These are phyloP conservation scores for Apophysomyces sp. DNA, from an alignment of 371 early-diverging fungal species.

Conservation along the genomic window DNA sequence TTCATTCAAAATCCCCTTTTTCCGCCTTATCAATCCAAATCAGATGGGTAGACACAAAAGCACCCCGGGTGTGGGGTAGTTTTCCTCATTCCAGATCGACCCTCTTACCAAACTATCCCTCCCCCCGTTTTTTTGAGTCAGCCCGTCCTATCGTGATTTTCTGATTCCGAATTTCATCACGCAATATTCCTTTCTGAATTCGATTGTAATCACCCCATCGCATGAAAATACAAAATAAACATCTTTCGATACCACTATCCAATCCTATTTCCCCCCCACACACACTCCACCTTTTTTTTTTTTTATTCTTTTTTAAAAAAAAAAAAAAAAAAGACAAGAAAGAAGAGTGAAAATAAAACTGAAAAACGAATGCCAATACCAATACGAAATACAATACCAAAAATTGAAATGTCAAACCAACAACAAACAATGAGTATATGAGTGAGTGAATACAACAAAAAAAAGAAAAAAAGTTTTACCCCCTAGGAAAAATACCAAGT, in stretches of 20 bases:
- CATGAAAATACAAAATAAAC: neutral
- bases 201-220: neutral
- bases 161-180: conserved; percentile 3
- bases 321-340: too few species aligned
- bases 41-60: neutral
- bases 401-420: too few species aligned
- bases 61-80: conserved; percentile 2
- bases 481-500: too few species aligned
- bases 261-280: neutral
- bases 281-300: neutral
- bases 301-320: neutral
- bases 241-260: neutral
- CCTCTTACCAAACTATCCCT: too few species aligned
- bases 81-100: conserved; percentile 1
- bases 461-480: too few species aligned
- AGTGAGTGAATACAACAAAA: too few species aligned
- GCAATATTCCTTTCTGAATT: conserved; percentile 1
- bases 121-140: neutral
- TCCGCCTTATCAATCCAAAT: conserved; percentile 6
- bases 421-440: too few species aligned
- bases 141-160: neutral
- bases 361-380: too few species aligned
- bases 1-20: neutral
- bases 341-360: too few species aligned
- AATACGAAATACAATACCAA: too few species aligned